These are phyloP conservation scores for Saccharomycopsis babjevae DNA, from an alignment of 805 yeast species.

Conservation along the genomic window DNA sequence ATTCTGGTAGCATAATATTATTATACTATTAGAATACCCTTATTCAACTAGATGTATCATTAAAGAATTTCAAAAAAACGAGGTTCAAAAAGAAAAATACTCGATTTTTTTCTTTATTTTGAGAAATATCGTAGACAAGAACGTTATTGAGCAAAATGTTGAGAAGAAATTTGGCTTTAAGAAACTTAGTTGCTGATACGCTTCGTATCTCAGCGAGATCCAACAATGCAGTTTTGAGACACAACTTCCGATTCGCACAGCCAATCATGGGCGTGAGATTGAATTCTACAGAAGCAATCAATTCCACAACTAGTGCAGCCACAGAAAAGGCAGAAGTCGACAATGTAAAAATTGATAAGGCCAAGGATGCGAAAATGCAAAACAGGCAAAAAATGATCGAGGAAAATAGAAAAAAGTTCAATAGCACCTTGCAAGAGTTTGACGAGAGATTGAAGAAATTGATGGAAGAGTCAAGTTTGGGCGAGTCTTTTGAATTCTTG, in stretches of 20 bases:
- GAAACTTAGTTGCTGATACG: background rate
- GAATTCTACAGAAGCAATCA: background rate
- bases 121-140: no score
- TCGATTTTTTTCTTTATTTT: background rate
- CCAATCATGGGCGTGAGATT: background rate
- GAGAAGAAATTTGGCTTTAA: background rate
- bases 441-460: background rate
- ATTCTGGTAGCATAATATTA: no score
- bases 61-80: background rate
- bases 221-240: background rate
- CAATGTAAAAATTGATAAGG: background rate
- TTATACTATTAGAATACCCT: no score
- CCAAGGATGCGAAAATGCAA: background rate
- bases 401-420: background rate
- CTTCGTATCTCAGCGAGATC: background rate
- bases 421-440: background rate
- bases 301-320: background rate
- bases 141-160: background rate
- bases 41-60: no score
- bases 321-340: background rate
- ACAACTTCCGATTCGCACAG: background rate
- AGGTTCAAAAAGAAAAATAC: background rate
- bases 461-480: background rate
- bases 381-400: background rate
- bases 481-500: slow-evolving; percentile 8